Evolutionary conservation across 371 early-diverging fungal genomes (phyloP).

Genomic region (Batkoa obscura): DNA sequence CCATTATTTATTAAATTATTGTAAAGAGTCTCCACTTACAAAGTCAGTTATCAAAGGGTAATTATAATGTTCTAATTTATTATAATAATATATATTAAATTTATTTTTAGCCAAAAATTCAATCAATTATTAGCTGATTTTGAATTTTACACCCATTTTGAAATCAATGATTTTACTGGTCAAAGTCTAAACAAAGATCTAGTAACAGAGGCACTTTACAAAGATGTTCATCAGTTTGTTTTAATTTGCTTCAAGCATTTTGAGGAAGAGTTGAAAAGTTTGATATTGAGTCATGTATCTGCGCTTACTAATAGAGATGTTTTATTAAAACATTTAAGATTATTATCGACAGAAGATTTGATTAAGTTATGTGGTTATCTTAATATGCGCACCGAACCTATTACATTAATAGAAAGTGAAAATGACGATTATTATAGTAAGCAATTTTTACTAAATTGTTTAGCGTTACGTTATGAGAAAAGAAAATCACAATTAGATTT

Average conservation of each 20-base stretch:
- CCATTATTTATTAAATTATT: slow-evolving; percentile 45
- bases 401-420: slow-evolving; percentile 2
- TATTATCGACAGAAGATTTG: slow-evolving; percentile 23
- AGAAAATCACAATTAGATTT: slow-evolving; percentile 41
- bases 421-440: slow-evolving; percentile 13
- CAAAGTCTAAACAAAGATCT: slow-evolving; percentile 40
- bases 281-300: slow-evolving; percentile 52
- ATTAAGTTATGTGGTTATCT: slow-evolving; percentile 29
- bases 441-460: slow-evolving; percentile 24
- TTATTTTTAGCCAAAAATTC: slow-evolving; percentile 17
- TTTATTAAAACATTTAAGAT: slow-evolving; percentile 31
- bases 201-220: slow-evolving; percentile 35
- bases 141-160: slow-evolving; percentile 47
- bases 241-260: slow-evolving; percentile 40
- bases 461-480: slow-evolving; percentile 35
- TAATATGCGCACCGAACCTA: slow-evolving; percentile 27
- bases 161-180: slow-evolving; percentile 70
- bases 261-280: slow-evolving; percentile 36
- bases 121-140: slow-evolving; percentile 38
- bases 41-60: slow-evolving; percentile 19
- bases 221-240: slow-evolving; percentile 45
- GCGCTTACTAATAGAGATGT: slow-evolving; percentile 31
- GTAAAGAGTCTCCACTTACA: slow-evolving; percentile 29
- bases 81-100: not conserved
- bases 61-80: slow-evolving; percentile 6